Evolutionary conservation across 768 basidiomycete genomes (phyloP).

Genomic region (Kwoniella bestiolae): DNA sequence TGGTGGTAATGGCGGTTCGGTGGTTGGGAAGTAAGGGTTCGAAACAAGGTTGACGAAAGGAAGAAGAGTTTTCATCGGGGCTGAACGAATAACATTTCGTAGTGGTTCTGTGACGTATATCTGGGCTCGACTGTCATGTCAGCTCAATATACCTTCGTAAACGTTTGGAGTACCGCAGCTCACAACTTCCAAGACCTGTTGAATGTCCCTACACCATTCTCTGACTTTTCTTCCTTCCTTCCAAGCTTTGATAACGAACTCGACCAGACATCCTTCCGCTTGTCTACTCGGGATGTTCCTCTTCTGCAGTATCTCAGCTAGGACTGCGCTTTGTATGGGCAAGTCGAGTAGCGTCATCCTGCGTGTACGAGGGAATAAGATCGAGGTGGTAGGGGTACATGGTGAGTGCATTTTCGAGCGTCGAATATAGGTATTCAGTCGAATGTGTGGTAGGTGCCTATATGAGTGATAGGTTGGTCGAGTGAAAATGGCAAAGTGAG

Average conservation of each 20-base stretch:
- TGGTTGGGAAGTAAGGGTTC: conserved; percentile 9
- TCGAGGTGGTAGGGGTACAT: conserved; percentile 11
- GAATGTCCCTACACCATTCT: conserved; percentile 50
- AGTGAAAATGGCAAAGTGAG: too few relatives aligned
- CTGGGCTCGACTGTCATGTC: conserved; percentile 1
- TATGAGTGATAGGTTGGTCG: too few relatives aligned
- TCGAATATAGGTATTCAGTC: background rate
- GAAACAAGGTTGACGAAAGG: conserved; percentile 16
- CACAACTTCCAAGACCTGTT: conserved; percentile 26
- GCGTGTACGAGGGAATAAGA: background rate
- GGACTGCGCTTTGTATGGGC: conserved; percentile 1
- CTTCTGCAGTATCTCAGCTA: conserved; percentile 9
- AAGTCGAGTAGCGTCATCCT: conserved; percentile 9
- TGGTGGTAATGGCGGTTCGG: conserved; percentile 17
- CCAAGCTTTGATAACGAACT: conserved; percentile 29
- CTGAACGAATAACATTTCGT: background rate
- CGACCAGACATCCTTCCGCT: conserved; percentile 27
- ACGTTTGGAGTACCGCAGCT: background rate
- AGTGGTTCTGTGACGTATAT: background rate
- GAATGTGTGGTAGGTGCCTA: too few relatives aligned
- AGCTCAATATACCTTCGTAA: conserved; percentile 3
- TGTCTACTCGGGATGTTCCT: background rate
- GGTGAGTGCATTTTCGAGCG: conserved; percentile 2
- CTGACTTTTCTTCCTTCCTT: conserved; percentile 64
- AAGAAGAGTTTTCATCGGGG: background rate